phyloP scores from a whole-genome alignment of 1,139 yeast species.

The Scheffersomyces segobiensis region DNA sequence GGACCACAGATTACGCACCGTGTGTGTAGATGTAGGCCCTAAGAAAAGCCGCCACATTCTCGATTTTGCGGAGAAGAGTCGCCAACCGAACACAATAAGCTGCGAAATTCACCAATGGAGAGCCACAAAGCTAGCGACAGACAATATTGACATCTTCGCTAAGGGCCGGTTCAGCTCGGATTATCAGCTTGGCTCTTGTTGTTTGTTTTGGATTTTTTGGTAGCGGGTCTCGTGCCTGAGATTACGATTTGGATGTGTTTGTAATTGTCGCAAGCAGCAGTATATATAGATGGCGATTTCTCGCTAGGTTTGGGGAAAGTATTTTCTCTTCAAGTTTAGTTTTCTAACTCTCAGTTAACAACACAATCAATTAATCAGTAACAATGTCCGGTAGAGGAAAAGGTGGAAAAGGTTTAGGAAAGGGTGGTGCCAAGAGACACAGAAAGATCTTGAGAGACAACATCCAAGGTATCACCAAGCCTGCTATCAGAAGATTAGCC shows the following conservation, averaged over 20 bases:
- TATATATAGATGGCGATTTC: no score
- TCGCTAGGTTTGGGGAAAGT: not conserved
- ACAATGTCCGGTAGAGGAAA: constrained; percentile 99
- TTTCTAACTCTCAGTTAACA: constrained; percentile 1
- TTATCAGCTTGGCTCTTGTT: no score
- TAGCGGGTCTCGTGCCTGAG: no score
- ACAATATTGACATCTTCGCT: no score
- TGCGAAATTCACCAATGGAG: no score
- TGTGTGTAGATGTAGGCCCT: constrained; percentile 8
- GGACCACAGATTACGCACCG: constrained; percentile 9
- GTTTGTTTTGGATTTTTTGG: no score
- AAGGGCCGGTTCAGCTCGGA: no score
- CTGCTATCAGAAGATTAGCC: constrained; percentile 99
- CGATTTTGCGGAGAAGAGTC: no score
- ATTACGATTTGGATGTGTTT: no score
- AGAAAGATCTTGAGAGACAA: constrained; percentile 99
- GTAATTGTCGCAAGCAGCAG: no score
- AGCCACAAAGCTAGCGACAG: no score
- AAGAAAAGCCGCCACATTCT: not conserved
- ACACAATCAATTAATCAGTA: constrained; percentile 19
- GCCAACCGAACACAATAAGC: no score
- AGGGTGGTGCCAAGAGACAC: constrained; percentile 99
- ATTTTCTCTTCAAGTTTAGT: constrained; percentile 8
- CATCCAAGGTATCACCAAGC: constrained; percentile 99
- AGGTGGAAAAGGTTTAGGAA: constrained; percentile 99